phyloP scores from a whole-genome alignment of 2,329 filamentous ascomycete species.

The Trichoderma polysporum region DNA sequence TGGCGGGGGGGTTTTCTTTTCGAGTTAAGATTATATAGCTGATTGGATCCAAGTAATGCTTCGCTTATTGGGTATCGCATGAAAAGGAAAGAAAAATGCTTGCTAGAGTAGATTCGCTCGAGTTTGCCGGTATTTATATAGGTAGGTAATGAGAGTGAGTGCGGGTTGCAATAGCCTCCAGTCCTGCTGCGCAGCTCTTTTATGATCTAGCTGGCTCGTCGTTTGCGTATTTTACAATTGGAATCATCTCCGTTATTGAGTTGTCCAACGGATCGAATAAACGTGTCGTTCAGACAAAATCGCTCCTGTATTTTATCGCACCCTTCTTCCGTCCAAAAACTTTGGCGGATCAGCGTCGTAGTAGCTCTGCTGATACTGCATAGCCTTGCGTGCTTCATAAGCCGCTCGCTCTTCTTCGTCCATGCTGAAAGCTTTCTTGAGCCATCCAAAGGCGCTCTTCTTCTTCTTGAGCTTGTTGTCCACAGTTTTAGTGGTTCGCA shows the following conservation, averaged over 20 bases:
- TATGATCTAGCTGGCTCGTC: neutral
- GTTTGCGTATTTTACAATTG: neutral
- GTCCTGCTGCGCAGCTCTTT: neutral
- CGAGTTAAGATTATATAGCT: neutral
- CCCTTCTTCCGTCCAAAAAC: constrained; percentile 56
- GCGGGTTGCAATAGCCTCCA: neutral
- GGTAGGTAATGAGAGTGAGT: neutral
- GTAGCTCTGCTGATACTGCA: constrained; percentile 48
- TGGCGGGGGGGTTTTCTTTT: neutral
- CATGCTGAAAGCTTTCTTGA: constrained; percentile 66
- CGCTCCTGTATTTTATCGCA: constrained; percentile 29
- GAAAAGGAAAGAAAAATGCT: neutral
- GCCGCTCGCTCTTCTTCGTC: constrained; percentile 62
- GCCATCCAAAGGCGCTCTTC: constrained; percentile 65
- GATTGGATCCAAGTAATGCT: neutral
- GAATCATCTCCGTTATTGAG: neutral
- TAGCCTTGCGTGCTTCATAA: constrained; percentile 56
- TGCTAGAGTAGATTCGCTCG: neutral
- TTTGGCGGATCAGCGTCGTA: constrained; percentile 51
- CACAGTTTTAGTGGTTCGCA: constrained; percentile 31
- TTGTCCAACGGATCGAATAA: neutral
- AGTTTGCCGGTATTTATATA: neutral
- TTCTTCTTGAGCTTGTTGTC: constrained; percentile 60
- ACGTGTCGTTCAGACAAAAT: neutral
- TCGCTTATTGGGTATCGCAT: neutral